Evolutionary conservation across 2,329 filamentous ascomycete species (phyloP), one percentile per base, ranked within the genome.

Genomic region (Sarocladium oryzae): DNA sequence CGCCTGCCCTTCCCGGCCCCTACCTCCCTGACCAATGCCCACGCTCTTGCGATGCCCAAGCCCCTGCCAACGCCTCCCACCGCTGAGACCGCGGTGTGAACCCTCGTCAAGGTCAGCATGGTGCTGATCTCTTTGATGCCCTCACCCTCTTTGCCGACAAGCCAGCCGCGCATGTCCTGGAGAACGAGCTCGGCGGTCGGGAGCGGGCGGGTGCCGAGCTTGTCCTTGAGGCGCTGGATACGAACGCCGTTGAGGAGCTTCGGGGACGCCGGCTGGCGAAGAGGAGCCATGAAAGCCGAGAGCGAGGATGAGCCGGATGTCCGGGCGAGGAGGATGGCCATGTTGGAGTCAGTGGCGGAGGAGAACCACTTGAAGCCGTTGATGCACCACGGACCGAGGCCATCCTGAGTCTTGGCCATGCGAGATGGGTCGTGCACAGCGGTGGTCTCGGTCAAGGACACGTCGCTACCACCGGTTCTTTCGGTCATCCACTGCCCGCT

Each of bases 401-500:
- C 69, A 1, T 60, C 40, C 23, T 43, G 40, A 4, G 21, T 43
- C 8, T 28, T 43, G 10, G 40, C 11, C 21, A 53, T 13, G 18
- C 33, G 54, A 11, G 53, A 52, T 8, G 61, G 58, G 11, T 57
- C 41, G 1, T 60, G 58, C 23, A 52, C 64, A 3, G 83, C 82
- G 4, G 78, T 65, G 0, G 85, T 88, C 64, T 89, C 85, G 0
- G 82, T 86, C 33, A 76, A 73, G 3, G 80, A 81, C 1, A 88
- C 82, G 58, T 89, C 85, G 55, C 82, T 86, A 0, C 85, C 85
- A 2, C 85, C 85, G 0, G 75, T 73, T 2, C 85, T 73, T 58
- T 88, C 85, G 0, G 85, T 89, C 85, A 89, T 88, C 85, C 86
- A 89, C 62, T 89, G 85, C 0, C 85, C 85, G 36, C 79, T 85